Evolutionary conservation across 2,329 filamentous ascomycete species (phyloP).

Genomic region (Tympanopsis confertula): DNA sequence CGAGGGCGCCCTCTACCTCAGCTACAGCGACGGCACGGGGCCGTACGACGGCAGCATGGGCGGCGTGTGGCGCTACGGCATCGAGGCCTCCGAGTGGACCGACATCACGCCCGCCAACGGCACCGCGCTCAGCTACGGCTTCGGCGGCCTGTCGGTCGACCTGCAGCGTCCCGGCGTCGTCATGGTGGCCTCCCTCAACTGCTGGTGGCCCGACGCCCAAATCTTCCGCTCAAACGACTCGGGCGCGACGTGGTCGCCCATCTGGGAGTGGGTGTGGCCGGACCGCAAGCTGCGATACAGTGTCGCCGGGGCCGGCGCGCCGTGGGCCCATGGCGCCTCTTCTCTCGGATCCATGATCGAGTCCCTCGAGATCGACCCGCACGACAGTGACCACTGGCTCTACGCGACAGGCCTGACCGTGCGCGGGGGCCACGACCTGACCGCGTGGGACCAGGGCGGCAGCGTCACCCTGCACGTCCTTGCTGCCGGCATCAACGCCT

Average conservation of each 20-base stretch:
- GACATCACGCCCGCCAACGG: constrained; percentile 42
- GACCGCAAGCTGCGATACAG: constrained; percentile 31
- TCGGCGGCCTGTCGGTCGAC: constrained; percentile 42
- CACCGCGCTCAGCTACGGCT: constrained; percentile 35
- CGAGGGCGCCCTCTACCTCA: constrained; percentile 41
- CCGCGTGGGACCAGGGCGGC: constrained; percentile 36
- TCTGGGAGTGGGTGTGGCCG: constrained; percentile 40
- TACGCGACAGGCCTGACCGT: constrained; percentile 48
- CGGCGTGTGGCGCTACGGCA: constrained; percentile 40
- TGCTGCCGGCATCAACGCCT: constrained; percentile 40
- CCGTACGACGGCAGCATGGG: constrained; percentile 44
- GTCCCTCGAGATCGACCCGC: constrained; percentile 41
- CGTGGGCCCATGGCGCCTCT: constrained; percentile 40
- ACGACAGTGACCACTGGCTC: constrained; percentile 46
- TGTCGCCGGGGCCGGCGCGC: constrained; percentile 32
- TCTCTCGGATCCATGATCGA: constrained; percentile 52
- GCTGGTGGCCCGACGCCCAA: constrained; percentile 46
- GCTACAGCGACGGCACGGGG: constrained; percentile 40
- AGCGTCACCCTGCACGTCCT: constrained; percentile 37
- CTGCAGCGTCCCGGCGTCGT: constrained; percentile 40
- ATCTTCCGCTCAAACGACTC: constrained; percentile 43
- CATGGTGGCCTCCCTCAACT: constrained; percentile 43
- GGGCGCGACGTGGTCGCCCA: constrained; percentile 36
- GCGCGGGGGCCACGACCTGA: constrained; percentile 40
- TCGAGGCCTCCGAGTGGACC: constrained; percentile 33